Percentiles rank a stretch among this genome's conserved stretches.
Evolutionary conservation across 2,329 filamentous ascomycete species (phyloP).

Genomic region (Xylaria sp.): DNA sequence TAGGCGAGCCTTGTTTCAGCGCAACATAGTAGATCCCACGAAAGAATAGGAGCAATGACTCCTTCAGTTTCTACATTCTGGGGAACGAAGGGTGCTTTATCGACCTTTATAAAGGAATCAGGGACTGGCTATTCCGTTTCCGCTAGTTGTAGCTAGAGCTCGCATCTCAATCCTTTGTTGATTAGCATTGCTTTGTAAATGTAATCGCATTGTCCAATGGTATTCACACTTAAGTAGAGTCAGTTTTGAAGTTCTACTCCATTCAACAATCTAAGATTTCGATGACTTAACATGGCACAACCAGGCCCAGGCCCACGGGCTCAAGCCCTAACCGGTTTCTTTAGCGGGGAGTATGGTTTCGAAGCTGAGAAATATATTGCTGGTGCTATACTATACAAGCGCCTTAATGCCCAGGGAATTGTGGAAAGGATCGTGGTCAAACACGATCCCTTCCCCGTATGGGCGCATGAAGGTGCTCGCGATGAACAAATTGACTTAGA

Average conservation of each 20-base stretch:
- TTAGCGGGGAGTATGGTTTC: neutral
- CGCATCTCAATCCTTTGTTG: neutral
- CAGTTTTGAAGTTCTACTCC: neutral
- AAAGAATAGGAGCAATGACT: too few species aligned
- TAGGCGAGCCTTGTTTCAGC: neutral
- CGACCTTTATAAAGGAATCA: neutral
- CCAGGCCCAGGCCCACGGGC: neutral
- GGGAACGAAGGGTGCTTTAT: neutral
- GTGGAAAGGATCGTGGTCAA: conserved; percentile 15
- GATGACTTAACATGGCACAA: conserved; percentile 4
- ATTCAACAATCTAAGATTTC: neutral
- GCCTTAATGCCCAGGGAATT: neutral
- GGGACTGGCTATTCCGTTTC: neutral
- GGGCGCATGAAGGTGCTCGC: neutral
- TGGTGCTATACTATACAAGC: conserved; percentile 11
- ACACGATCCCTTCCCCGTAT: neutral
- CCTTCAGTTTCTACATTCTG: neutral
- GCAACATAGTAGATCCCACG: neutral
- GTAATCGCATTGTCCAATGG: neutral
- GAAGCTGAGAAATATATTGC: neutral
- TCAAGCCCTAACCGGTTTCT: neutral
- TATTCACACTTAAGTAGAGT: neutral
- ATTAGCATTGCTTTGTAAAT: neutral
- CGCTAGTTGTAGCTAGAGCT: neutral
- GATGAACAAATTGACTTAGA: neutral